Base-by-base conservation (phyloP, 164 flowering plant species). In the Umbellularia californica region DNA sequence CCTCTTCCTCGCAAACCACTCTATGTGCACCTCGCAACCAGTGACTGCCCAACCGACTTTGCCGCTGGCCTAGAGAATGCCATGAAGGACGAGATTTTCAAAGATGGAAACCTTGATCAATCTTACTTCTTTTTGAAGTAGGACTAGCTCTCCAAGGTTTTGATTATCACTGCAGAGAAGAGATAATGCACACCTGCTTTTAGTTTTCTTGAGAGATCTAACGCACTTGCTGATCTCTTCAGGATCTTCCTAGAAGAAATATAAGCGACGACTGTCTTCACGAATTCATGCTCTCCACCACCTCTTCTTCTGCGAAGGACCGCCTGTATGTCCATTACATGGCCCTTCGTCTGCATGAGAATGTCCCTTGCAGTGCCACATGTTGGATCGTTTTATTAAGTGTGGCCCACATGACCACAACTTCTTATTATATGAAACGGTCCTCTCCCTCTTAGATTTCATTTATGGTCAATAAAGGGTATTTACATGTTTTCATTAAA, bases 51-150 rank as follows among this genome's bases (percentile, higher is more conserved):
- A 25, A 80, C 71, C 76, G 80, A 51, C 11, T 81, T 65, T 83
- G 84, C 83, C 72, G 72, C 75, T 47, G 69, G 51, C 24, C 19
- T 70, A 13, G 87, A 73, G 20, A 64, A 27, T 3, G 84, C 73
- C 75, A 86, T 74, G 75, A 80, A 76, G 58, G 70, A 25, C 68
- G 35, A 87, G 76, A 22, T 83, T 74, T 55, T 74, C 30, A 55
- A 89, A 82, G 70, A 85, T 55, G 12, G 79, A 76, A 28, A 81
- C 69, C 69, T 73, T 82, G 58, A 69, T 60, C 25, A 22, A 58
- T 33, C 60, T 75, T n/a, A 77, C 84, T 80, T 89, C 88, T 76
- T 74, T 75, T 11, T 87, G 74, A n/a, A 80, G 75, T 47, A 72
- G 71, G 41, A 81, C 65, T 64, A 80, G 63, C 28, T 73, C 70